phyloP scores from a whole-genome alignment of 345 rosid genomes.

The Eutrema heterophyllum region DNA sequence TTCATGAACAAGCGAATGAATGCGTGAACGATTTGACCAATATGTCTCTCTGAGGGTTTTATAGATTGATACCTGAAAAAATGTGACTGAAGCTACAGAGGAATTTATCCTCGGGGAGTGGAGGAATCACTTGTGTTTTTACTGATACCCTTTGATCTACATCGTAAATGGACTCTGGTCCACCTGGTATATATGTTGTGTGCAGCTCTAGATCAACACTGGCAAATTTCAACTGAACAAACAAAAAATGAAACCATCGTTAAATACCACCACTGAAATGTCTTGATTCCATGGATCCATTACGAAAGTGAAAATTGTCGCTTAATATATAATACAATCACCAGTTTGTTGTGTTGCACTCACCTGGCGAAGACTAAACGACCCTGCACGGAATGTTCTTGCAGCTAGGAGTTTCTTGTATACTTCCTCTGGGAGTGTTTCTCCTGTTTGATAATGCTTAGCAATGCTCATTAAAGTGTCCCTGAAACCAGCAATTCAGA shows the following conservation, averaged over 20 bases:
- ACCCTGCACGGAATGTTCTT: slow-evolving; percentile 85
- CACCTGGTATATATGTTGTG: slow-evolving; percentile 60
- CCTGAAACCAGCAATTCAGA: slow-evolving; percentile 37
- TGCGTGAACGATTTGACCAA: not conserved
- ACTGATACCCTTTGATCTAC: slow-evolving; percentile 64
- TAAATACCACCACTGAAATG: not conserved
- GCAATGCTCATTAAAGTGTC: slow-evolving; percentile 92
- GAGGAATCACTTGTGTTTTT: slow-evolving; percentile 74
- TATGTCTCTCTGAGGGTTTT: not conserved
- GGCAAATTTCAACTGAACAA: slow-evolving; percentile 60
- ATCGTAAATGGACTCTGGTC: slow-evolving; percentile 67
- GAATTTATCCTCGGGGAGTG: slow-evolving; percentile 75
- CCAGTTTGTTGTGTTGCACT: not conserved
- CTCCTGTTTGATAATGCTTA: slow-evolving; percentile 82
- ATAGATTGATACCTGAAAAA: slow-evolving; percentile 55
- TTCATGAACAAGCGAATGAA: not conserved
- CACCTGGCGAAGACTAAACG: slow-evolving; percentile 86
- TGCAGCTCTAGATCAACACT: slow-evolving; percentile 77
- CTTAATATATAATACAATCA: not conserved
- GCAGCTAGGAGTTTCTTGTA: slow-evolving; percentile 84
- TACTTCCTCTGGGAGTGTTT: slow-evolving; percentile 79
- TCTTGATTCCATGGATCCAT: not conserved
- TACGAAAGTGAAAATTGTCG: not conserved
- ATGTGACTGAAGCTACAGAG: slow-evolving; percentile 83
- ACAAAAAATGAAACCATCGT: slow-evolving; percentile 4